Evolutionary conservation across 2,329 filamentous ascomycete genomes (phyloP), one percentile per base, ranked within the genome.

Genomic region (Cladosporium austrohemisphaericum): DNA sequence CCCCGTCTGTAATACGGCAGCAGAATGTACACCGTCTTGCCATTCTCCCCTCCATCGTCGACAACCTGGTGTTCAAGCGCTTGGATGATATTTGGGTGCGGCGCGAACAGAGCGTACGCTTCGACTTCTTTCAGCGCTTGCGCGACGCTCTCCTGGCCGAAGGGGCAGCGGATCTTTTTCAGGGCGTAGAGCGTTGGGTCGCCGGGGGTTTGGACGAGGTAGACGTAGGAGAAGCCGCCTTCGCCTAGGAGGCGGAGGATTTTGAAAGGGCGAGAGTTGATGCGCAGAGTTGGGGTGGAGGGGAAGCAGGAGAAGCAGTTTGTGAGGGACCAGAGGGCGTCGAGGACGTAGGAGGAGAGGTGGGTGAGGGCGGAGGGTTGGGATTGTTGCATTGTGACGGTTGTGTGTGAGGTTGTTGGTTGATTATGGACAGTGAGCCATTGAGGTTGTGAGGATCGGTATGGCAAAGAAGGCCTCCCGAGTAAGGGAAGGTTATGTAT

Each of bases 211-310:
- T 97, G 88, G 52, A 98, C 93, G 52, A 98, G 87, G 73, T 98
- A 98, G 60, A 98, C 93, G 71, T 97, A 98, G 57, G 90, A 95
- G 76, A 98, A 98, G 64, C 93, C 93, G 66, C 93, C 93, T 86
- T 98, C 93, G 68, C 93, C 93, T 3, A 98, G 79, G 43, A 98
- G 77, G 52, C 93, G 86, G 60, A 95, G 75, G 67, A 98, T 94
- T 78, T 96, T 97, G 78, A 96, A 96, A 72, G 84, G 93, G 54
- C 90, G 84, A 64, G 79, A 86, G 71, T 97, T 97, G 75, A 98
- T 93, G 72, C 93, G 95, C 59, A 98, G 81, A 50, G 92, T 89
- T 51, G 93, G 92, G 57, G 89, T 92, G 60, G 88, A 88, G 11
- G 93, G 92, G 66, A 98, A 97, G 76, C 93, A 98, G 70, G 86